phyloP scores from a whole-genome alignment of 495 filamentous ascomycete genomes.

The Penicillium pulvis region DNA sequence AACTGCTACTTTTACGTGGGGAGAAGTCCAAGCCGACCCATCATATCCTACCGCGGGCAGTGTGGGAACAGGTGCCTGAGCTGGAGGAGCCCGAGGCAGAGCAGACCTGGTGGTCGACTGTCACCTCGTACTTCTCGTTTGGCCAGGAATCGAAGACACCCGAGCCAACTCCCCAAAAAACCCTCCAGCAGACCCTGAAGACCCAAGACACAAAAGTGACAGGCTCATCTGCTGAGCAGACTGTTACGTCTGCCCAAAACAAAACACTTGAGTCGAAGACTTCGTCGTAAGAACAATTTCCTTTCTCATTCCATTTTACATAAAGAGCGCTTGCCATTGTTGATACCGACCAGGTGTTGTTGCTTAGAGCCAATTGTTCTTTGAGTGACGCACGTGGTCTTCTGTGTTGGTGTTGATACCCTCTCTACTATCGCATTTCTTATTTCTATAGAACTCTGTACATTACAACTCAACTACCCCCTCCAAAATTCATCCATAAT shows the following conservation, averaged over 20 bases:
- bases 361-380: neutral
- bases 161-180: neutral
- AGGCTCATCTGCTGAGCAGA: neutral
- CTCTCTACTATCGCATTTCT: slow-evolving; percentile 4
- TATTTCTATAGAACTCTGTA: neutral
- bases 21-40: slow-evolving; percentile 29
- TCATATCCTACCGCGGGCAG: slow-evolving; percentile 46
- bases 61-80: slow-evolving; percentile 48
- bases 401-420: slow-evolving; percentile 8
- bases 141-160: slow-evolving; percentile 22
- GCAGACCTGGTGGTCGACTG: slow-evolving; percentile 34
- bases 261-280: neutral
- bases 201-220: slow-evolving; percentile 6
- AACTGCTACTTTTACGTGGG: slow-evolving; percentile 57
- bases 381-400: neutral
- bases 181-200: slow-evolving; percentile 3
- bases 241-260: neutral
- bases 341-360: neutral
- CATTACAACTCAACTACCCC: neutral
- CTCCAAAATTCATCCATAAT: neutral
- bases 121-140: slow-evolving; percentile 39
- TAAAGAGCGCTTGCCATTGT: neutral
- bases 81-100: slow-evolving; percentile 26
- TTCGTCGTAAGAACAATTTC: neutral
- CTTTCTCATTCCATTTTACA: neutral